Evolutionary conservation across 163 green algal species (phyloP).

Genomic region (Chloromonas sp.): DNA sequence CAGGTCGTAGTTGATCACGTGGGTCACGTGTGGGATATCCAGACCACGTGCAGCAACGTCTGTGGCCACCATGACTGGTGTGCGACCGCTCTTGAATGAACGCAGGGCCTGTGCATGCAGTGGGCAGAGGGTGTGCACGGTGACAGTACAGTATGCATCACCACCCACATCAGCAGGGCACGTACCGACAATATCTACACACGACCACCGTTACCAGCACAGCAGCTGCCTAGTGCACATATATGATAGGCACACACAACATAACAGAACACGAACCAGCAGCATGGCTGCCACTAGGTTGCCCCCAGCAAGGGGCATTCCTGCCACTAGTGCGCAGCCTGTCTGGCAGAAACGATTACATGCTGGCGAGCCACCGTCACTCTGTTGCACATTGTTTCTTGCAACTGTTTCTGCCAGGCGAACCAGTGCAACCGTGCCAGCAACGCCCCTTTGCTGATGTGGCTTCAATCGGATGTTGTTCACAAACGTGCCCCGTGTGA

Average conservation of each 20-base stretch:
- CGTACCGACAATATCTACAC: too few relatives aligned
- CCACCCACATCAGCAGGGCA: too few relatives aligned
- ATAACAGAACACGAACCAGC: not conserved
- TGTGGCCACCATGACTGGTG: conserved; percentile 94
- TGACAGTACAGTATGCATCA: too few relatives aligned
- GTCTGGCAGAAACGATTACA: too few relatives aligned
- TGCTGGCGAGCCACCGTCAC: too few relatives aligned
- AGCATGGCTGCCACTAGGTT: not conserved
- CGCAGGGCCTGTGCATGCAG: conserved; percentile 65
- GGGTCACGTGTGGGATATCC: conserved; percentile 94
- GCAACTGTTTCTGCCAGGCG: not conserved
- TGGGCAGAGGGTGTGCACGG: too few relatives aligned
- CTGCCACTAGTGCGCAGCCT: too few relatives aligned
- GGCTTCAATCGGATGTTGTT: too few relatives aligned
- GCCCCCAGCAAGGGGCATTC: too few relatives aligned
- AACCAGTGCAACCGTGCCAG: not conserved
- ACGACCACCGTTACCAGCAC: too few relatives aligned
- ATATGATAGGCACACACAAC: too few relatives aligned
- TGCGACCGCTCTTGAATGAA: conserved; percentile 85
- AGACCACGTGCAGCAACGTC: conserved; percentile 95
- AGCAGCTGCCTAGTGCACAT: too few relatives aligned
- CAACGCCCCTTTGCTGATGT: not conserved
- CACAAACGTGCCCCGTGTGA: not conserved
- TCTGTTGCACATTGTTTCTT: not conserved
- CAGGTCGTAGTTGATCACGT: conserved; percentile 89